These are phyloP conservation scores for Eucalyptus pumila DNA, from an alignment of 345 rosid genomes.

Conservation along the genomic window DNA sequence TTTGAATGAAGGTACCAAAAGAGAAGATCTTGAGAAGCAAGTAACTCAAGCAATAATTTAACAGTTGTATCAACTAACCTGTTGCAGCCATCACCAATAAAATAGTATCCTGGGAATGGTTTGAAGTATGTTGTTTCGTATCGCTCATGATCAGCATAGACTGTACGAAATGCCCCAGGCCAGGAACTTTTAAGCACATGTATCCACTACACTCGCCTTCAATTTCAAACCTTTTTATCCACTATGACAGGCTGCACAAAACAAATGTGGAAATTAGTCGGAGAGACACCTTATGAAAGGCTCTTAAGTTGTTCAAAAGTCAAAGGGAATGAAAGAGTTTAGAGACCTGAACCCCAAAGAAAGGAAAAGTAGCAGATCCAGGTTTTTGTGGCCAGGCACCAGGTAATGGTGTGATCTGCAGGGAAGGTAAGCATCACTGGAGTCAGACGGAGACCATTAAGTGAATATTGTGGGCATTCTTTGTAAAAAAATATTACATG, in stretches of 20 bases:
- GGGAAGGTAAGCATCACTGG: background rate
- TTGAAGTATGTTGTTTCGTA: constrained; percentile 93
- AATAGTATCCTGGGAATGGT: constrained; percentile 89
- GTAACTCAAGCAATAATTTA: background rate
- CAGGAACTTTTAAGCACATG: constrained; percentile 81
- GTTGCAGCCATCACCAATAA: constrained; percentile 92
- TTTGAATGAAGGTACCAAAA: background rate
- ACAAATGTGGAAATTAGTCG: no score
- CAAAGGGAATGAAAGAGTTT: no score
- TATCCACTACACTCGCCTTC: constrained; percentile 96
- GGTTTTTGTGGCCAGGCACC: no score
- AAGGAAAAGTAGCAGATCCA: no score
- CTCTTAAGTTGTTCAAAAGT: no score
- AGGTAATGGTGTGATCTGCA: background rate
- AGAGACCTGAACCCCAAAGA: no score
- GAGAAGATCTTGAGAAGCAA: background rate
- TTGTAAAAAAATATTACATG: background rate
- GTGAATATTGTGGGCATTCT: background rate
- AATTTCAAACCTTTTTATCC: constrained; percentile 94
- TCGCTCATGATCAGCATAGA: constrained; percentile 94
- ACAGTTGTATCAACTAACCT: constrained; percentile 24
- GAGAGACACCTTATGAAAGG: no score
- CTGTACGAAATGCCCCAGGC: constrained; percentile 96
- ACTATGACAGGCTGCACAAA: constrained; percentile 65
- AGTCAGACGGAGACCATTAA: background rate